Evolutionary conservation across 1,284 basidiomycete species (phyloP).

Genomic region (Pisolithus thermaeus): DNA sequence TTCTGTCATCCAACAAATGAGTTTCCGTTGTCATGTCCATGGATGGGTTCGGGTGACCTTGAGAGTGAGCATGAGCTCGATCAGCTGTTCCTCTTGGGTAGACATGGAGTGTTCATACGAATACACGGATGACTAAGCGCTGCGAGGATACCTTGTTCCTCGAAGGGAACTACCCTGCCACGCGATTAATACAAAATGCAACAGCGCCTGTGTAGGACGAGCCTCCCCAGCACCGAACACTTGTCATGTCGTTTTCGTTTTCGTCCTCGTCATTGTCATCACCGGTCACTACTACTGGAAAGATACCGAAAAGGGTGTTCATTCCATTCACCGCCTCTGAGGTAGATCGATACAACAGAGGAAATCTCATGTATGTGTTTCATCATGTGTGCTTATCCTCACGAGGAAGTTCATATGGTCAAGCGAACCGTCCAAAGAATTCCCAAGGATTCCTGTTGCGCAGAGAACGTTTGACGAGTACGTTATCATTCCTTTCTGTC

Average conservation of each 20-base stretch:
- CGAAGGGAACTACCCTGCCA: background rate
- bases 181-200: background rate
- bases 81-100: conserved; percentile 50
- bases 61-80: conserved; percentile 61
- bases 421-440: background rate
- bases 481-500: background rate
- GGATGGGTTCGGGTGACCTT: conserved; percentile 37
- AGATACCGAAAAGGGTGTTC: background rate
- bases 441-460: background rate
- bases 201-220: background rate
- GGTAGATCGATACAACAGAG: background rate
- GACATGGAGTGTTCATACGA: conserved; percentile 16
- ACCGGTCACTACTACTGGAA: background rate
- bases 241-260: too few species aligned
- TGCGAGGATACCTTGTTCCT: background rate
- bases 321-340: background rate
- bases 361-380: background rate
- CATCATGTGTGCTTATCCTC: background rate
- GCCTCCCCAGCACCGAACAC: too few species aligned
- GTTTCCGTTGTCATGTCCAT: background rate
- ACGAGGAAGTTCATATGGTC: background rate
- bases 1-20: conserved; percentile 39
- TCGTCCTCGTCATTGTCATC: too few species aligned
- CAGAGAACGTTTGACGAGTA: background rate
- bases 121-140: too few species aligned